These are phyloP conservation scores for Lathyrus sativus DNA, from an alignment of 306 rosid genomes.

Conservation along the genomic window DNA sequence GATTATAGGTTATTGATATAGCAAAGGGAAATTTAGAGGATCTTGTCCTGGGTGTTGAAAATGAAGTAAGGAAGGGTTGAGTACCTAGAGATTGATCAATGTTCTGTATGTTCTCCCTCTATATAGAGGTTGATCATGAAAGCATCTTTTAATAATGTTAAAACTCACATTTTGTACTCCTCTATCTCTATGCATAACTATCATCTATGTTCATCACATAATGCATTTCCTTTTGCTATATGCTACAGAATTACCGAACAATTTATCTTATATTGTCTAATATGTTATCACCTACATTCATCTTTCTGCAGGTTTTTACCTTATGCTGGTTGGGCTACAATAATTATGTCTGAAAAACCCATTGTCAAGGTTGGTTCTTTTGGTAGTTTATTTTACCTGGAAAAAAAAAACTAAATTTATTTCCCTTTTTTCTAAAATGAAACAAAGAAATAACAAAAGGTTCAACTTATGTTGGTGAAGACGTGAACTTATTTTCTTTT, in stretches of 20 bases:
- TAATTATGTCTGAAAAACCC: conserved; percentile 73
- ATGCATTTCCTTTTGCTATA: conserved; percentile 11
- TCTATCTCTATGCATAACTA: too few relatives aligned
- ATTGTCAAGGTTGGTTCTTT: conserved; percentile 64
- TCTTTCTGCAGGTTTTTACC: conserved; percentile 66
- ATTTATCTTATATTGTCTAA: background rate
- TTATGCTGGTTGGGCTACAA: conserved; percentile 67
- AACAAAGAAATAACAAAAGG: background rate
- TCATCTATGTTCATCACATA: background rate
- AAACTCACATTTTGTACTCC: too few relatives aligned
- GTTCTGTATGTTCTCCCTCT: background rate
- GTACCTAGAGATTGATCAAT: background rate
- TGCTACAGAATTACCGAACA: background rate
- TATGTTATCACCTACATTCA: background rate
- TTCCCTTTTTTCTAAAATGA: background rate
- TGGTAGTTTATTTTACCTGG: background rate
- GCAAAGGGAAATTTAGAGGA: too few relatives aligned
- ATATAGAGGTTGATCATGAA: too few relatives aligned
- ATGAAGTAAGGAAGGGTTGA: too few relatives aligned
- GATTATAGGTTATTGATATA: too few relatives aligned
- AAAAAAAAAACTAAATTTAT: background rate
- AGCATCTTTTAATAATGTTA: too few relatives aligned
- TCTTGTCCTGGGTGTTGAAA: too few relatives aligned
- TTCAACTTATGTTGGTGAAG: background rate
- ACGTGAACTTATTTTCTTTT: background rate